These are phyloP conservation scores for Aspergillus avenaceus DNA, from an alignment of 495 filamentous ascomycete species.

Conservation along the genomic window DNA sequence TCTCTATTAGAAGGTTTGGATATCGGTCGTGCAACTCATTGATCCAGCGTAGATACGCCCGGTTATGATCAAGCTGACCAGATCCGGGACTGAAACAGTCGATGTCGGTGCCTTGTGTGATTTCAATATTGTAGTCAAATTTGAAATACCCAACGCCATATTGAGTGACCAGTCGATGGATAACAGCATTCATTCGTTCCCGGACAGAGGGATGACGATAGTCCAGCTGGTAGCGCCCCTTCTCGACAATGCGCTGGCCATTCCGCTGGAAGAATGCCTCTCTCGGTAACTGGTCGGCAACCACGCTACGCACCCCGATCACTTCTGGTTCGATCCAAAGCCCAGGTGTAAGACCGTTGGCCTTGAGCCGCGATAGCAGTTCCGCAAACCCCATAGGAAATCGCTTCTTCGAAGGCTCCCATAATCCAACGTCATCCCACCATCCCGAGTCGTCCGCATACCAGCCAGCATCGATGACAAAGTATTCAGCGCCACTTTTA, in stretches of 20 bases:
- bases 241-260: slow-evolving; percentile 14
- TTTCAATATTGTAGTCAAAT: slow-evolving; percentile 26
- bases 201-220: slow-evolving; percentile 12
- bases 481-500: slow-evolving; percentile 18
- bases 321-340: slow-evolving; percentile 26
- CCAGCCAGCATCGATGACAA: slow-evolving; percentile 26
- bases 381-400: slow-evolving; percentile 19
- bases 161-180: slow-evolving; percentile 9
- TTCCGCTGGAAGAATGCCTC: slow-evolving; percentile 21
- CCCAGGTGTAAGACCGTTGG: slow-evolving; percentile 16
- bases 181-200: slow-evolving; percentile 10
- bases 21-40: slow-evolving; percentile 9
- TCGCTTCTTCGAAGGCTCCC: slow-evolving; percentile 24
- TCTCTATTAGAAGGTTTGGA: slow-evolving; percentile 16
- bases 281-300: slow-evolving; percentile 8
- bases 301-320: slow-evolving; percentile 16
- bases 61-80: slow-evolving; percentile 15
- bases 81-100: slow-evolving; percentile 10
- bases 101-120: slow-evolving; percentile 19
- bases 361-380: slow-evolving; percentile 4
- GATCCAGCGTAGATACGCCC: slow-evolving; percentile 15
- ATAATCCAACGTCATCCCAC: slow-evolving; percentile 25
- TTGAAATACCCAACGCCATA: slow-evolving; percentile 23
- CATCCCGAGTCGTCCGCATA: slow-evolving; percentile 23
- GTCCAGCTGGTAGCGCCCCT: slow-evolving; percentile 17